Percentiles rank a stretch among this genome's conserved stretches.
phyloP scores from a whole-genome alignment of 2,329 filamentous ascomycete genomes.

The Ustilaginoidea virens region DNA sequence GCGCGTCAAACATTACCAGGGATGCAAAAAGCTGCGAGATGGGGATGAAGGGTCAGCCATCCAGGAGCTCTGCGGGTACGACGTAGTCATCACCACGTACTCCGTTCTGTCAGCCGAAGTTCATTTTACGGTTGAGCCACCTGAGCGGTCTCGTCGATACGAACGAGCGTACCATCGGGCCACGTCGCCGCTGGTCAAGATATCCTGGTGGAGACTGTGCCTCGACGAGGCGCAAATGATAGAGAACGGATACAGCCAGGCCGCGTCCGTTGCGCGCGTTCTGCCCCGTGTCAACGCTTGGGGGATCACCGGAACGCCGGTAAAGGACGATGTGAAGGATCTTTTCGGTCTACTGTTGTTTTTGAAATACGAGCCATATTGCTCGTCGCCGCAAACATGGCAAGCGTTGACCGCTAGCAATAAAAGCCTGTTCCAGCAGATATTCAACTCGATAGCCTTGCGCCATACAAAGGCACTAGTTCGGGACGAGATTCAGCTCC shows the following conservation, averaged over 20 bases:
- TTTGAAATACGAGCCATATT: constrained; percentile 63
- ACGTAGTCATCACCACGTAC: constrained; percentile 51
- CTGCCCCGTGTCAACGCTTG: constrained; percentile 79
- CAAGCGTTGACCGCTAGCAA: constrained; percentile 45
- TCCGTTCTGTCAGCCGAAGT: constrained; percentile 64
- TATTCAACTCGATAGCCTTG: constrained; percentile 60
- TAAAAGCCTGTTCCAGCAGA: constrained; percentile 45
- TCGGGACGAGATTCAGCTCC: constrained; percentile 62
- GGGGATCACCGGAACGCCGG: constrained; percentile 79
- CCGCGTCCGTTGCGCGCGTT: constrained; percentile 62
- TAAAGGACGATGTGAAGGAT: constrained; percentile 65
- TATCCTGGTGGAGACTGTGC: constrained; percentile 78
- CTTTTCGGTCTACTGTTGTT: constrained; percentile 71
- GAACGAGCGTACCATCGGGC: constrained; percentile 49
- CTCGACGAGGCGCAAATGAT: constrained; percentile 82
- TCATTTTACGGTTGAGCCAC: constrained; percentile 56
- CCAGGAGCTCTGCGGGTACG: constrained; percentile 30
- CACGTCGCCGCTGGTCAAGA: constrained; percentile 62
- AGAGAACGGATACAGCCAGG: constrained; percentile 72
- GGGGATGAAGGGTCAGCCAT: constrained; percentile 24
- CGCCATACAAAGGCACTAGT: constrained; percentile 77
- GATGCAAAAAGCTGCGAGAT: constrained; percentile 22
- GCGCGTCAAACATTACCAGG: constrained; percentile 40
- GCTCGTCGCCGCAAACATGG: constrained; percentile 50
- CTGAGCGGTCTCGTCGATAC: constrained; percentile 51